Base-by-base conservation (phyloP, 257 asterid genomes). In the Coffea canephora region DNA sequence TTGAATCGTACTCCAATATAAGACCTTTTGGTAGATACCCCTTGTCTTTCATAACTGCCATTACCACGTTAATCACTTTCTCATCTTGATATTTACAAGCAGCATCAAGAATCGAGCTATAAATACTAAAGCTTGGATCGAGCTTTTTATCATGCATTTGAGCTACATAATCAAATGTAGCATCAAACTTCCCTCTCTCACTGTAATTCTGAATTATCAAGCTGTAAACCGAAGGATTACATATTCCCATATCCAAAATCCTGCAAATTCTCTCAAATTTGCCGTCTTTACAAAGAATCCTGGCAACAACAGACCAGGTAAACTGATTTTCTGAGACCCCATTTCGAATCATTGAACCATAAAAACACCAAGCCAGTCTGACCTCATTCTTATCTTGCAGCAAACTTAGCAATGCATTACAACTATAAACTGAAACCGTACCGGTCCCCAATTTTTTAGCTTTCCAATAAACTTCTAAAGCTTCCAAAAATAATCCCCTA, bases 51-150 rank as follows among this genome's bases (percentile, higher is more conserved):
- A 94, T 88, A 55, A 79, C 23, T 69, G 80, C 70, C 54, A 85
- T 69, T 13, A 87, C 82, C 73, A 55, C 85, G 27, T 87, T 90
- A 59, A 88, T 79, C 82, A 91, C 87, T 79, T 86, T 39, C 7
- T n/a, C 67, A 76, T 89, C 72, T 54, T 57, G 84, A 86, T 80
- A 77, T 72, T 79, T 90, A 78, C 96, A 92, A 79, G 97, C 97
- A 65, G 97, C 97, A 61, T 94, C 94, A 39, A 94, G 90, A 75
- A 94, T 83, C 27, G 93, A 87, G 77, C 92, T 85, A 62, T 86
- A 89, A 68, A 93, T 85, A 64, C 81, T 69, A 78, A 92, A 86
- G 74, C 88, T 73, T 0, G 96, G 91, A 79, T 86, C 83, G 21
- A 89, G 73, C 70, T 78, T 78, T 81, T 83, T 85, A 59, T 82